These are phyloP conservation scores for Penicillium alfredii DNA, from an alignment of 495 filamentous ascomycete species.

Conservation along the genomic window DNA sequence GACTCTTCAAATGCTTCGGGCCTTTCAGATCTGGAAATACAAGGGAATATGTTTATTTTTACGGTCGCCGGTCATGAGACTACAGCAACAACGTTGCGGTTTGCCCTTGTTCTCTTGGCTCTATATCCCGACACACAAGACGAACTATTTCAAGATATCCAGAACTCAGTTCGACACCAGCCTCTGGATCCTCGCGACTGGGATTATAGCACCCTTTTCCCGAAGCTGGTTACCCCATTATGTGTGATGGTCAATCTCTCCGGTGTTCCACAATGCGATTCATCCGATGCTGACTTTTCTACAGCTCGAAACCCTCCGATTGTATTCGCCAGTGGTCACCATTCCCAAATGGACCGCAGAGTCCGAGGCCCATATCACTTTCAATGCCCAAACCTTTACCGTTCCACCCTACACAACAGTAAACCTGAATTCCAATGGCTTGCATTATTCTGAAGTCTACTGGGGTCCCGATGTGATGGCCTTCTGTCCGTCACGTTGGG, in stretches of 20 bases:
- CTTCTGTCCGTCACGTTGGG: constrained; percentile 32
- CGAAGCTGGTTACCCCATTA: constrained; percentile 29
- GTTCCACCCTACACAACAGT: constrained; percentile 32
- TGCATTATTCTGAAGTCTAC: constrained; percentile 39
- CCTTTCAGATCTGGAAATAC: constrained; percentile 35
- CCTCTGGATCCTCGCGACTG: constrained; percentile 24
- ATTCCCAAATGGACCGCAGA: constrained; percentile 32
- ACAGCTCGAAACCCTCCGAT: constrained; percentile 38
- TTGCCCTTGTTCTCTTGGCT: constrained; percentile 36
- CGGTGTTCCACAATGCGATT: background rate
- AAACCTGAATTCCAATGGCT: constrained; percentile 26
- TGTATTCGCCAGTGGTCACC: constrained; percentile 31
- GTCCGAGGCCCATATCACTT: constrained; percentile 9
- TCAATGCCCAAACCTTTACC: constrained; percentile 16
- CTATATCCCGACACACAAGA: constrained; percentile 36
- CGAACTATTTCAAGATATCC: constrained; percentile 34
- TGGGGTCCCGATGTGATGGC: constrained; percentile 34
- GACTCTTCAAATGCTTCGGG: no score
- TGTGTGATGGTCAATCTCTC: constrained; percentile 30
- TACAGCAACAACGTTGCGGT: constrained; percentile 39
- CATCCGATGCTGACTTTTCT: background rate
- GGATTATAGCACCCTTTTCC: constrained; percentile 31
- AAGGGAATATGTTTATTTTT: constrained; percentile 46
- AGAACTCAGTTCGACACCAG: constrained; percentile 19
- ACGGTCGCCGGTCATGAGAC: constrained; percentile 50